Conservation (phyloP, 805 yeast species). For the Cyberlindnera japonica region DNA sequence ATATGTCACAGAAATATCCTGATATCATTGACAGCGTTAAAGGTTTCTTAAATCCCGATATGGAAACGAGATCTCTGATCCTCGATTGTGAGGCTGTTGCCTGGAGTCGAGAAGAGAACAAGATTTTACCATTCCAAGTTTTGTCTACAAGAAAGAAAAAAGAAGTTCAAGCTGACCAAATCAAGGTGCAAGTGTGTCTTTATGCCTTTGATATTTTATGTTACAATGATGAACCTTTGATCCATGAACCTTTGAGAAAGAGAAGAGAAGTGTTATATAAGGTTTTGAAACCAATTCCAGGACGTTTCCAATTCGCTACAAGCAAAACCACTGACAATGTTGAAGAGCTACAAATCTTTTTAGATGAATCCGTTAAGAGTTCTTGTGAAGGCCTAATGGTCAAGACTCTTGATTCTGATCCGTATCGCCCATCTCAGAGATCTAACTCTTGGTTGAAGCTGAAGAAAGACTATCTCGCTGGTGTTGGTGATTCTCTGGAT, state of each 20-base stretch:
- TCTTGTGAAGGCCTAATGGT: constrained; percentile 97
- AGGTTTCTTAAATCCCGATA: constrained; percentile 44
- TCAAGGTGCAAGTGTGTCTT: constrained; percentile 86
- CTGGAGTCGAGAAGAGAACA: constrained; percentile 76
- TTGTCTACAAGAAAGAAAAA: constrained; percentile 91
- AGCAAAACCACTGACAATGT: constrained; percentile 61
- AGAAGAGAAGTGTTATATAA: constrained; percentile 61
- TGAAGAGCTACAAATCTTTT: constrained; percentile 75
- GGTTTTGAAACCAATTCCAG: constrained; percentile 58
- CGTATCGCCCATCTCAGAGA: constrained; percentile 93
- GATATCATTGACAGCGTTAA: constrained; percentile 72
- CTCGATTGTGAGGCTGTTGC: constrained; percentile 98
- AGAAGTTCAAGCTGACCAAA: constrained; percentile 82
- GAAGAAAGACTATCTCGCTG: constrained; percentile 91
- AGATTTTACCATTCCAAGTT: constrained; percentile 90
- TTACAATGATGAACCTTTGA: constrained; percentile 66
- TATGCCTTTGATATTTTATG: constrained; percentile 88
- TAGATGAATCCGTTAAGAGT: constrained; percentile 86
- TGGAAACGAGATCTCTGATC: constrained; percentile 54
- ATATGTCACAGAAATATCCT: constrained; percentile 95
- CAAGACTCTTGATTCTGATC: constrained; percentile 76
- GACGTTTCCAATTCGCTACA: constrained; percentile 81
- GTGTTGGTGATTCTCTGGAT: constrained; percentile 94
- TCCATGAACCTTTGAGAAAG: constrained; percentile 62
- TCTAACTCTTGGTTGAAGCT: constrained; percentile 93